phyloP scores from a whole-genome alignment of 163 green algal genomes.

The Scenedesmus sp. region DNA sequence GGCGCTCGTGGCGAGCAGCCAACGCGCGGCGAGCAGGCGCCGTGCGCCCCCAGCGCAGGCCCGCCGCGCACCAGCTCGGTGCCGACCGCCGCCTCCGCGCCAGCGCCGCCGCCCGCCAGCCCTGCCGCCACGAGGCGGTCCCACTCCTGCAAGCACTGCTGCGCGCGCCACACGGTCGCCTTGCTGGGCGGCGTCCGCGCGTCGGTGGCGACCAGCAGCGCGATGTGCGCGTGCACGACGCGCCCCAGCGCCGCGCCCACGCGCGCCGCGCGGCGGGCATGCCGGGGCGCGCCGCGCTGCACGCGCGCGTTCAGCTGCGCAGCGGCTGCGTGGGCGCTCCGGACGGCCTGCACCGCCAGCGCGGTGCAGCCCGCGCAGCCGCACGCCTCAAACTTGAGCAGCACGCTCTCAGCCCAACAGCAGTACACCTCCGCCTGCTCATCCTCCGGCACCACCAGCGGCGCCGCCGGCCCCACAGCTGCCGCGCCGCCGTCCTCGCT shows the following conservation, averaged over 20 bases:
- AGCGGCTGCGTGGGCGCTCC: conserved; percentile 66
- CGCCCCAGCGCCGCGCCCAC: conserved; percentile 60
- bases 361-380: conserved; percentile 71
- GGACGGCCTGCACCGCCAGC: conserved; percentile 67
- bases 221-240: conserved; percentile 69
- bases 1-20: too few species aligned
- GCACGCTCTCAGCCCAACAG: conserved; percentile 74
- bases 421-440: conserved; percentile 78
- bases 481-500: background rate
- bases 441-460: conserved; percentile 55
- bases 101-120: conserved; percentile 36
- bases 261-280: conserved; percentile 43
- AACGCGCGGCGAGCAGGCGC: too few species aligned
- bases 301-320: conserved; percentile 59
- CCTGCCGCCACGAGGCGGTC: conserved; percentile 49
- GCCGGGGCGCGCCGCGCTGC: conserved; percentile 34
- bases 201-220: conserved; percentile 73
- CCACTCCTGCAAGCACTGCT: conserved; percentile 72
- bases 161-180: conserved; percentile 65
- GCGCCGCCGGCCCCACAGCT: background rate
- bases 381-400: conserved; percentile 75
- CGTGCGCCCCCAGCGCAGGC: too few species aligned
- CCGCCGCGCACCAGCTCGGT: conserved; percentile 11
- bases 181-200: conserved; percentile 64
- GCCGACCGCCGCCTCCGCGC: background rate